Base-by-base conservation (phyloP, 163 green algal species). In the Scenedesmus sp. region DNA sequence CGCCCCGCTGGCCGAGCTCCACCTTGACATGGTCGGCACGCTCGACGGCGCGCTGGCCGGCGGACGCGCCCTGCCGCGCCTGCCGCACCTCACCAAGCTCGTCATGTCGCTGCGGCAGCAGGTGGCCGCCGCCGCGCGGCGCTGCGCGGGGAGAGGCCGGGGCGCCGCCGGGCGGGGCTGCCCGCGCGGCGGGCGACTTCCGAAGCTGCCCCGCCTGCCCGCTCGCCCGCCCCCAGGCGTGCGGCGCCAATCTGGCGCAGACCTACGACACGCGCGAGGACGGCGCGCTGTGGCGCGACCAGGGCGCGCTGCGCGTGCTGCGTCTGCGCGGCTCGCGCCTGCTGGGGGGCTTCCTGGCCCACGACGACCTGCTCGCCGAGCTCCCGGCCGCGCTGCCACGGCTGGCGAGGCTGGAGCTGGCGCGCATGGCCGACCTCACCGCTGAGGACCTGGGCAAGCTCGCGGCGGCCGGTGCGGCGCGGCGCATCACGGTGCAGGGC, bases 81-180 rank as follows among this genome's bases (percentile, higher is more conserved):
- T 77, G 36, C 67, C 67, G 22, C n/a, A 66, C 33, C 17, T 77
- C 13, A 77, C 67, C 13, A 53, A 26, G 47, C 67, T 77, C 0
- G 67, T 77, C 6, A 77, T 77, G 67, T 66, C 67, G 20, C 26
- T n/a, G n/a, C n/a, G n/a, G n/a, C n/a, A n/a, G n/a, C n/a, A n/a
- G n/a, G n/a, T n/a, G n/a, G n/a, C n/a, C n/a, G n/a, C n/a, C n/a
- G n/a, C n/a, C n/a, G n/a, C n/a, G n/a, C n/a, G n/a, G n/a, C n/a
- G n/a, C n/a, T n/a, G n/a, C n/a, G n/a, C n/a, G n/a, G n/a, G n/a
- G n/a, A n/a, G n/a, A n/a, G n/a, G n/a, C n/a, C n/a, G n/a, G n/a
- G n/a, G n/a, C n/a, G n/a, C n/a, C n/a, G n/a, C n/a, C n/a, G n/a
- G n/a, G n/a, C n/a, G n/a, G n/a, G n/a, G n/a, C n/a, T n/a, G n/a